Conservation (phyloP, 495 filamentous ascomycete genomes). For the Daldinia bambusicola region DNA sequence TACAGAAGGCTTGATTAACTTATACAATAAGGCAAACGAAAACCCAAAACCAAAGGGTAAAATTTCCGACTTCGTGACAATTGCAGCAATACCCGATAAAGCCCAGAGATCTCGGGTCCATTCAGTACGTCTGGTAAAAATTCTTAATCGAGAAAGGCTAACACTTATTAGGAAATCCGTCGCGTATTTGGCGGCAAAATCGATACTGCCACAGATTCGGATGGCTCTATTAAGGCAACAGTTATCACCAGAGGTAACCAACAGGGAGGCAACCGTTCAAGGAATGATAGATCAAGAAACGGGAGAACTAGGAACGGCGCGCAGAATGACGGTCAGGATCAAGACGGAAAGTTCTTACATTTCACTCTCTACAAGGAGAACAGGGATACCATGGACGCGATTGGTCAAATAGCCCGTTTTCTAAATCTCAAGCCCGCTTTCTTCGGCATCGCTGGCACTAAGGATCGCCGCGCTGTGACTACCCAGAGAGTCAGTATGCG, state of each 20-base stretch:
- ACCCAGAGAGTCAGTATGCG: constrained; percentile 82
- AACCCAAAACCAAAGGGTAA: constrained; percentile 39
- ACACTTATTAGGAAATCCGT: constrained; percentile 54
- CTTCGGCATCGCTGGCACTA: constrained; percentile 92
- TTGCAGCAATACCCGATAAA: constrained; percentile 55
- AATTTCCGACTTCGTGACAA: constrained; percentile 31
- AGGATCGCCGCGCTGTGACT: constrained; percentile 90
- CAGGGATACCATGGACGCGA: constrained; percentile 95
- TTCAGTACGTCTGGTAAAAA: constrained; percentile 40
- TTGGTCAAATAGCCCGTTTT: constrained; percentile 74
- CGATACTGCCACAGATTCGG: constrained; percentile 44
- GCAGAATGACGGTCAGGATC: constrained; percentile 30
- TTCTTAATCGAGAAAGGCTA: constrained; percentile 13
- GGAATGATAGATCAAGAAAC: constrained; percentile 44
- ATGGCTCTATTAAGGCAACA: constrained; percentile 52
- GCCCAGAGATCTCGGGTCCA: constrained; percentile 52
- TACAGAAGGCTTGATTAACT: constrained; percentile 48
- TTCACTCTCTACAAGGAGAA: constrained; percentile 98
- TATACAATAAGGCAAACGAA: constrained; percentile 46
- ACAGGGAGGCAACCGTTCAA: constrained; percentile 54
- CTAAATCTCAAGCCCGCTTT: constrained; percentile 72
- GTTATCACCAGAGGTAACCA: constrained; percentile 41
- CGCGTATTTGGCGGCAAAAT: constrained; percentile 55
- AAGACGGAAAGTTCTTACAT: constrained; percentile 82
- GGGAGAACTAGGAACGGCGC: constrained; percentile 45